Evolutionary conservation across 768 basidiomycete genomes (phyloP).

Genomic region (Lactarius tabidus): DNA sequence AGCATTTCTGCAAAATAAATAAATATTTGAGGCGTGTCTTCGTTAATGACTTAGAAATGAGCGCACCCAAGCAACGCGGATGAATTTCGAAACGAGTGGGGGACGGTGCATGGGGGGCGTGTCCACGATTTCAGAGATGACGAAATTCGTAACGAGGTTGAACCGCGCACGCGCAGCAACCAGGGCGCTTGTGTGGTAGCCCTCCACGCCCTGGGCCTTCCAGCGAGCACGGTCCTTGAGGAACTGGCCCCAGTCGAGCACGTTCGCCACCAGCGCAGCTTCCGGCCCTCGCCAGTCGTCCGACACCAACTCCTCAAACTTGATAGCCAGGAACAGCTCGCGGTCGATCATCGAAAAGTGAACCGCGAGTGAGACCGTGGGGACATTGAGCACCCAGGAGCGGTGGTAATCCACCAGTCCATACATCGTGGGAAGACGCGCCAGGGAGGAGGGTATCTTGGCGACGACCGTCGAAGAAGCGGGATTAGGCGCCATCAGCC

Average conservation of each 20-base stretch:
- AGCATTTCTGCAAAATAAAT: conserved; percentile 59
- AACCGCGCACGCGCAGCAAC: conserved; percentile 76
- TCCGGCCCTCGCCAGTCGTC: conserved; percentile 63
- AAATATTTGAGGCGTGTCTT: not conserved
- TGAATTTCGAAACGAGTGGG: conserved; percentile 68
- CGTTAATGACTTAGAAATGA: not conserved
- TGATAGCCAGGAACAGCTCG: conserved; percentile 78
- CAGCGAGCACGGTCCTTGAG: conserved; percentile 67
- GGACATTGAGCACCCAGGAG: conserved; percentile 66
- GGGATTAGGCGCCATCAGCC: conserved; percentile 38
- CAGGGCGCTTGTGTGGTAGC: conserved; percentile 65
- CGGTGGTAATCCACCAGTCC: conserved; percentile 42
- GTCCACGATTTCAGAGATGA: conserved; percentile 74
- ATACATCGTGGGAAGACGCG: conserved; percentile 25
- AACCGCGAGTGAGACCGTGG: conserved; percentile 60
- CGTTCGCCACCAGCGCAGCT: conserved; percentile 48
- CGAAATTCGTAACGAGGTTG: conserved; percentile 79
- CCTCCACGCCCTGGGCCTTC: conserved; percentile 56
- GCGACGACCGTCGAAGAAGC: conserved; percentile 26
- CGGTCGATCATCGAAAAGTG: conserved; percentile 88
- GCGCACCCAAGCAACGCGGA: conserved; percentile 81
- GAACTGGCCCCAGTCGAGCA: conserved; percentile 81
- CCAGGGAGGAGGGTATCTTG: conserved; percentile 32
- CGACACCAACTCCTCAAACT: conserved; percentile 83
- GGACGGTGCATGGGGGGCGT: conserved; percentile 64